Percentiles rank a stretch among this genome's conserved stretches.
Conservation (phyloP, 768 basidiomycete genomes). For the Heimioporus sp. region DNA sequence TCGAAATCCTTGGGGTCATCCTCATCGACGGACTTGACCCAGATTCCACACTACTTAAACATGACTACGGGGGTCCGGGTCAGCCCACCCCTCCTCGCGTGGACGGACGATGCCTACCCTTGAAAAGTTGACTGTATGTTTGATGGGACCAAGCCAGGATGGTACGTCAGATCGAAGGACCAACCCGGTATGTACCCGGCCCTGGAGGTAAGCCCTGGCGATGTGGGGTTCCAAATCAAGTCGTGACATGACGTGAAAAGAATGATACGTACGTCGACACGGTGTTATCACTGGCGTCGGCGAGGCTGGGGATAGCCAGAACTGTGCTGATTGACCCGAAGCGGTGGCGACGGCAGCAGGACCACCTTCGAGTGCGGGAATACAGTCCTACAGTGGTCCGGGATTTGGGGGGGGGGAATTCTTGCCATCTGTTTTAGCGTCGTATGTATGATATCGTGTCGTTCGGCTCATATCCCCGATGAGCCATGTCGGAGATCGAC, state of each 20-base stretch:
- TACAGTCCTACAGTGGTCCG: slow-evolving; percentile 56
- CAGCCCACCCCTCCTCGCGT: background rate
- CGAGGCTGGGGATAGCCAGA: slow-evolving; percentile 64
- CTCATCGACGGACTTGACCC: slow-evolving; percentile 50
- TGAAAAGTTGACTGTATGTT: slow-evolving; percentile 69
- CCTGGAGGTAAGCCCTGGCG: slow-evolving; percentile 50
- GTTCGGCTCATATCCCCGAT: too few species aligned
- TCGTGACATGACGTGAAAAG: background rate
- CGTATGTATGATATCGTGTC: too few species aligned
- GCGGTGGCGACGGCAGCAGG: slow-evolving; percentile 70
- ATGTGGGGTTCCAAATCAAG: background rate
- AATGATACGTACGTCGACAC: slow-evolving; percentile 46
- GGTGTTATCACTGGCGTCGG: slow-evolving; percentile 70
- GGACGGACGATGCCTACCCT: slow-evolving; percentile 35
- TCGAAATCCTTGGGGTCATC: slow-evolving; percentile 47
- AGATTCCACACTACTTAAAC: slow-evolving; percentile 54
- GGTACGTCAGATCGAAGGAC: background rate
- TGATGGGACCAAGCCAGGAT: slow-evolving; percentile 12
- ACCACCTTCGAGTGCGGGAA: slow-evolving; percentile 80
- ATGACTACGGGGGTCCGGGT: slow-evolving; percentile 35
- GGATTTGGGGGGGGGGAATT: too few species aligned
- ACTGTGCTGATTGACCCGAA: slow-evolving; percentile 77
- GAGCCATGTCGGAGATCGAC: too few species aligned
- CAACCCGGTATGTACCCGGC: slow-evolving; percentile 43
- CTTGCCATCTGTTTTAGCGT: too few species aligned